Conservation (phyloP, 1,284 basidiomycete genomes). For the Anthracocystis setariae region DNA sequence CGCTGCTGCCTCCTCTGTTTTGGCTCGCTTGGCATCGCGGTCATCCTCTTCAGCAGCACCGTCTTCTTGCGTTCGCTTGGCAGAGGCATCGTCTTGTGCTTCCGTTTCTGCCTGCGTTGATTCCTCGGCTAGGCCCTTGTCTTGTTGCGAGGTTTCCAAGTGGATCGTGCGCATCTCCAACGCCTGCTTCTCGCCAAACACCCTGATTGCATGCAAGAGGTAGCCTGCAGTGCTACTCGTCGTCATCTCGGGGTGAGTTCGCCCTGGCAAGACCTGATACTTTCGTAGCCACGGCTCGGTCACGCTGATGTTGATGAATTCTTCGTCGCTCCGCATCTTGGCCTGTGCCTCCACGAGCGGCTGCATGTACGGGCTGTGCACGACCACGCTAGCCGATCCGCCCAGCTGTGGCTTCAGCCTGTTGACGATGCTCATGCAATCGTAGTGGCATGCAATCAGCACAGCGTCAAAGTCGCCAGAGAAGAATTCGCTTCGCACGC, state of each 20-base stretch:
- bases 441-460: conserved; percentile 84
- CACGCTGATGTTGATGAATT: conserved; percentile 81
- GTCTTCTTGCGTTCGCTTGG: conserved; percentile 17
- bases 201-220: conserved; percentile 83
- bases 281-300: conserved; percentile 88
- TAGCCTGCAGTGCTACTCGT: conserved; percentile 89
- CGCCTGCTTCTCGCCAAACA: conserved; percentile 68
- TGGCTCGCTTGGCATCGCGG: conserved; percentile 24
- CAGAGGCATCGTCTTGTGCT: not conserved
- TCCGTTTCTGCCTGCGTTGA: not conserved
- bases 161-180: conserved; percentile 31
- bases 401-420: conserved; percentile 79
- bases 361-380: conserved; percentile 82
- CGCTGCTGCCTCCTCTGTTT: conserved; percentile 9
- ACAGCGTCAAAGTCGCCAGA: conserved; percentile 75
- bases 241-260: conserved; percentile 95
- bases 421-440: conserved; percentile 83
- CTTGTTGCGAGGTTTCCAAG: not conserved
- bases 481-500: conserved; percentile 82
- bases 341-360: conserved; percentile 81
- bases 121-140: not conserved
- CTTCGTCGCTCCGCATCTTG: conserved; percentile 75
- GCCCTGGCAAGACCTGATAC: conserved; percentile 93
- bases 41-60: conserved; percentile 6
- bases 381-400: conserved; percentile 86